These are phyloP conservation scores for Sclerotiophoma versabilis DNA, from an alignment of 2,329 filamentous ascomycete genomes.

Conservation along the genomic window DNA sequence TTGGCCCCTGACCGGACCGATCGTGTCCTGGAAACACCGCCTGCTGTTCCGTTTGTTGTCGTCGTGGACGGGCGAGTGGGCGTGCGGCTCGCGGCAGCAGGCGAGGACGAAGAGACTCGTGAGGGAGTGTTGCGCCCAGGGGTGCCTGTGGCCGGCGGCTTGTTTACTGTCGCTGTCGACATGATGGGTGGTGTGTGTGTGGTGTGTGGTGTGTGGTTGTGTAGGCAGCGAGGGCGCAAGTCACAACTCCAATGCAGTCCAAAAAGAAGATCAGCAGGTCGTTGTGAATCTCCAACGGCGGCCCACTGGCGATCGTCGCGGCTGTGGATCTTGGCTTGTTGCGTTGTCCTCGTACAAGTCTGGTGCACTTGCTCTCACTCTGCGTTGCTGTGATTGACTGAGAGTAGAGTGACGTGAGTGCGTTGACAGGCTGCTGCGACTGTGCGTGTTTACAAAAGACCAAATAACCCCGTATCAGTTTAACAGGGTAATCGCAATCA, in stretches of 20 bases:
- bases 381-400: neutral
- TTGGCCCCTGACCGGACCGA: constrained; percentile 41
- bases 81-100: constrained; percentile 42
- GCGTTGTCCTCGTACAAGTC: constrained; percentile 3
- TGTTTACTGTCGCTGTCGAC: constrained; percentile 47
- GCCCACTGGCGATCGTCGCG: constrained; percentile 14
- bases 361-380: constrained; percentile 5
- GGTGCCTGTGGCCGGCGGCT: constrained; percentile 45
- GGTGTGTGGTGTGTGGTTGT: no score
- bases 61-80: constrained; percentile 40
- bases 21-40: constrained; percentile 40
- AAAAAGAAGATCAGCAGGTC: constrained; percentile 12
- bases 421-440: constrained; percentile 2
- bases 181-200: constrained; percentile 27
- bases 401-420: constrained; percentile 7
- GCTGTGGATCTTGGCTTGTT: constrained; percentile 17
- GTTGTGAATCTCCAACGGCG: constrained; percentile 15
- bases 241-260: constrained; percentile 8
- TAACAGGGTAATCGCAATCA: constrained; percentile 17
- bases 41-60: constrained; percentile 36
- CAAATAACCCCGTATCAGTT: constrained; percentile 18
- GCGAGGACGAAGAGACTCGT: constrained; percentile 38
- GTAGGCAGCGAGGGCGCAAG: neutral
- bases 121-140: constrained; percentile 34
- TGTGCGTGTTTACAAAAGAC: constrained; percentile 15